Conservation (phyloP, 2,329 filamentous ascomycete species). For the Stagonosporopsis vannaccii region DNA sequence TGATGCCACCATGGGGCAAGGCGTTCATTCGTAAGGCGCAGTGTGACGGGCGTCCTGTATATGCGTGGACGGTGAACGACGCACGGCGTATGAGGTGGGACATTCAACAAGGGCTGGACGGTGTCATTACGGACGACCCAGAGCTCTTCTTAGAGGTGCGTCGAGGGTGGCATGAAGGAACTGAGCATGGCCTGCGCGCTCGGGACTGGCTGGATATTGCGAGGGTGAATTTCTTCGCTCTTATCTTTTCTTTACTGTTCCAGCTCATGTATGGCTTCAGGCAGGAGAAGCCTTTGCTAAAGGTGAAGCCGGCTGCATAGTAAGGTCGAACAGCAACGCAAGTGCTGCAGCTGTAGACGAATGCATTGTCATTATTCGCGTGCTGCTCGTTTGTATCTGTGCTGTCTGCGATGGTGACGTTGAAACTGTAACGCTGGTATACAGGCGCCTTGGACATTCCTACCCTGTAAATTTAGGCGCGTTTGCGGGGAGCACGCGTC, state of each 20-base stretch:
- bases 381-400: not conserved
- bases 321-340: constrained; percentile 18
- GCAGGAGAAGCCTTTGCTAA: constrained; percentile 29
- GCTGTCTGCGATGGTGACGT: not conserved
- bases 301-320: constrained; percentile 18
- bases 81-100: constrained; percentile 82
- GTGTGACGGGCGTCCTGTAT: constrained; percentile 65
- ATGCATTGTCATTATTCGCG: not conserved
- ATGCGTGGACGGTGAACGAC: constrained; percentile 88
- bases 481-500: constrained; percentile 24
- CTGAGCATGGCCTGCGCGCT: constrained; percentile 38
- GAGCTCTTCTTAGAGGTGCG: constrained; percentile 68
- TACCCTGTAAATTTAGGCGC: constrained; percentile 27
- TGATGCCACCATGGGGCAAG: constrained; percentile 72
- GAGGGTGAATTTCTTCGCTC: constrained; percentile 43
- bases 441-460: constrained; percentile 8
- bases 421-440: not conserved
- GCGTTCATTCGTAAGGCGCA: constrained; percentile 71
- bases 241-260: constrained; percentile 45
- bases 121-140: constrained; percentile 86
- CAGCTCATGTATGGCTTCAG: constrained; percentile 39
- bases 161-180: constrained; percentile 51
- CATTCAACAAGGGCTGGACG: constrained; percentile 71
- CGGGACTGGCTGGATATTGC: constrained; percentile 41
- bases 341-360: constrained; percentile 21